Conservation (phyloP, 116 monocot genomes). For the Cymodocea nodosa region DNA sequence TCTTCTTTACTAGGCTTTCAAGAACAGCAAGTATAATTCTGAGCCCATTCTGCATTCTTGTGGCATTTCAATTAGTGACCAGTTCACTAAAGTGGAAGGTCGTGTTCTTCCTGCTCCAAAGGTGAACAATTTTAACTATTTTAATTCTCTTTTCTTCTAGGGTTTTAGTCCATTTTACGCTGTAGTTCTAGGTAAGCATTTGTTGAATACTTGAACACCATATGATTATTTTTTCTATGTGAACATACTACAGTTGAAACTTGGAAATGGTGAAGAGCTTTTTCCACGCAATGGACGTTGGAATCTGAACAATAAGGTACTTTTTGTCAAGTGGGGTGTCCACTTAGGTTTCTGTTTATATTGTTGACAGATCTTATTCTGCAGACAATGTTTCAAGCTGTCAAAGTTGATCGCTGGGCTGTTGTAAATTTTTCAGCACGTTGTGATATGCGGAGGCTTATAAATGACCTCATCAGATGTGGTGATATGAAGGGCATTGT, state of each 20-base stretch:
- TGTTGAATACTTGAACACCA: too few species aligned
- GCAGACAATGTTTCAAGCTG: constrained; percentile 52
- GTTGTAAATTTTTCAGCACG: constrained; percentile 87
- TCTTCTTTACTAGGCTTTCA: constrained; percentile 32
- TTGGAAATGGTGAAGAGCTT: constrained; percentile 71
- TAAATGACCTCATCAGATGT: constrained; percentile 55
- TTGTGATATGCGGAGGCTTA: constrained; percentile 36
- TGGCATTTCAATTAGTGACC: constrained; percentile 47
- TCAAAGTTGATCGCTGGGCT: constrained; percentile 48
- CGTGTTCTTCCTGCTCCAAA: constrained; percentile 59
- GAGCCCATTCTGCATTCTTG: constrained; percentile 55
- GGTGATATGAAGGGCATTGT: constrained; percentile 76
- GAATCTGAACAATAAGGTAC: constrained; percentile 87
- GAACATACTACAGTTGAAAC: constrained; percentile 37
- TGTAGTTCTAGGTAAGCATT: too few species aligned
- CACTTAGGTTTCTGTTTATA: neutral
- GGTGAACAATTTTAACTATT: constrained; percentile 12
- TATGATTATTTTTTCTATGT: neutral
- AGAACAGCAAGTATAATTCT: constrained; percentile 48
- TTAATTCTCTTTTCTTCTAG: too few species aligned
- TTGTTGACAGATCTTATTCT: neutral
- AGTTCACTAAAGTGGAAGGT: constrained; percentile 75
- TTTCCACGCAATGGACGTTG: constrained; percentile 63
- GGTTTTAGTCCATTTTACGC: neutral
- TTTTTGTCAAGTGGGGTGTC: neutral